phyloP scores from a whole-genome alignment of 1,284 basidiomycete species.

The Apiotrichum sp. region DNA sequence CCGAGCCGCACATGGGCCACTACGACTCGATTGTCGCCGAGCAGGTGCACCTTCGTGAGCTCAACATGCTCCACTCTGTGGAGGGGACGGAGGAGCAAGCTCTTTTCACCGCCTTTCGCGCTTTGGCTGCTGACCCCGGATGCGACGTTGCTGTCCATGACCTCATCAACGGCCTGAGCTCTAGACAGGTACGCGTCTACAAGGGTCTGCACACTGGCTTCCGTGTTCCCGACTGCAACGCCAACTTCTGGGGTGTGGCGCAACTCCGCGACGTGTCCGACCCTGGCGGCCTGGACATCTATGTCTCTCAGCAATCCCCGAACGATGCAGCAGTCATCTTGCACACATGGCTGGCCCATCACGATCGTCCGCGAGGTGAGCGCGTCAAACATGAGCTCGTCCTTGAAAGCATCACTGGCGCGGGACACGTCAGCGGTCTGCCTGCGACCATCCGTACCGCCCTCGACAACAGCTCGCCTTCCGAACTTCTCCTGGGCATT shows the following conservation, averaged over 20 bases:
- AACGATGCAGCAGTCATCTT: slow-evolving; percentile 9
- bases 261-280: neutral
- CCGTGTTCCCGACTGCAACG: slow-evolving; percentile 1
- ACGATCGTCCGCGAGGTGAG: neutral
- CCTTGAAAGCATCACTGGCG: slow-evolving; percentile 2
- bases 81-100: slow-evolving; percentile 4
- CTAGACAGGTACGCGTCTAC: slow-evolving; percentile 3
- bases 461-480: neutral
- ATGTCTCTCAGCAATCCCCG: slow-evolving; percentile 5
- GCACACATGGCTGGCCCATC: slow-evolving; percentile 11
- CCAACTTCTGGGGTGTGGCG: slow-evolving; percentile 9
- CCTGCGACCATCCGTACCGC: slow-evolving; percentile 4
- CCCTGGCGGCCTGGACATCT: slow-evolving; percentile 5
- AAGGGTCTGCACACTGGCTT: slow-evolving; percentile 13
- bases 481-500: slow-evolving; percentile 4
- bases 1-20: neutral
- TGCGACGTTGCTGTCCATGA: slow-evolving; percentile 2
- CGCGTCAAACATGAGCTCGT: slow-evolving; percentile 7
- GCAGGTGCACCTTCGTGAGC: slow-evolving; percentile 6
- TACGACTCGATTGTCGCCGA: slow-evolving; percentile 2
- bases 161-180: slow-evolving; percentile 3
- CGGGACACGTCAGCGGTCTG: neutral
- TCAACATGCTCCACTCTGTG: slow-evolving; percentile 7
- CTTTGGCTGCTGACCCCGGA: slow-evolving; percentile 1
- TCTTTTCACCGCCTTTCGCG: neutral